Evolutionary conservation across 2,329 filamentous ascomycete species (phyloP), one percentile per base, ranked within the genome.

Genomic region (Drechslerella dactyloides): DNA sequence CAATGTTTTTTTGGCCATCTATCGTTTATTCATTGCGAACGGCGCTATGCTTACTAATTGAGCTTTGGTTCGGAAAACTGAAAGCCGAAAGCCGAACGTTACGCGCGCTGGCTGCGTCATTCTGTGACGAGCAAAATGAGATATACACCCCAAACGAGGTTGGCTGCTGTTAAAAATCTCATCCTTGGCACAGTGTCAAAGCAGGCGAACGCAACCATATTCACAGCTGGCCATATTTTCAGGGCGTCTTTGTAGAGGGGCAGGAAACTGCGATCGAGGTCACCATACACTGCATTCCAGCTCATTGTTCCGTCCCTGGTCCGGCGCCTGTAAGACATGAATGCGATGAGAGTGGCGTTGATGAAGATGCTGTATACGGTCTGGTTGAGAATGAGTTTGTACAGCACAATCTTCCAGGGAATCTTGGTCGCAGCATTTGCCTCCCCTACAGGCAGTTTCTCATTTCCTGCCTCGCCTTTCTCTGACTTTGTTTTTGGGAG

Each of bases 331-430:
- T 63, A 70, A 3, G 66, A 70, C 66, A 70, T 70, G 54, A 70
- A 70, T 2, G 53, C 53, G 21, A 70, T 64, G 40, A 70, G 37
- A 30, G 58, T 55, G 30, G 66, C 66, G 48, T 70, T 70, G 46
- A 70, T 46, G 21, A 64, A 57, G 15, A 57, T 62, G 53, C 59
- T 63, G 46, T 52, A 70, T 17, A 70, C 21, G 15, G 66, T 70
- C 37, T 70, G 66, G 48, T 70, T 70, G 59, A 70, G 58, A 33
- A 70, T 24, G 40, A 70, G 59, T 30, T 70, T 70, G 42, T 64
- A 54, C 1, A 70, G 15, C 2, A 70, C 66, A 3, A 58, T 33
- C 35, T 70, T 70, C 66, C 66, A 70, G 17, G 56, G 35, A 17
- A 64, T 59, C 23, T 57, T 57, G 4, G 10, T 8, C 46, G 6